Conservation (phyloP, 306 rosid species). For the Rosa persica region DNA sequence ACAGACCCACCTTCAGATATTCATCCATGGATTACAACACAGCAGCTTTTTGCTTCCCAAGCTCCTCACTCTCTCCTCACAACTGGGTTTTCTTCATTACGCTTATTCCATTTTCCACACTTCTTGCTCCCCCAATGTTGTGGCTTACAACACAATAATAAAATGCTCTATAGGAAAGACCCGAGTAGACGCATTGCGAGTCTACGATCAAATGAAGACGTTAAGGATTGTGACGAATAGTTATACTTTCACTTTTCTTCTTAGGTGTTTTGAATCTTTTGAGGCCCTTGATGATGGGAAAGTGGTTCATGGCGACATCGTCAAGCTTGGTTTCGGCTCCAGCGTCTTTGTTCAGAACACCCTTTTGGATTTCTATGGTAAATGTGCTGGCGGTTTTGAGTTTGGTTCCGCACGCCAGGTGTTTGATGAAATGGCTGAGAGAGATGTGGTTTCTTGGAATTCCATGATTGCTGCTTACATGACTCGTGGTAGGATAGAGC, state of each 20-base stretch:
- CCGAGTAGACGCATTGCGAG: constrained; percentile 18
- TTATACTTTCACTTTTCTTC: constrained; percentile 34
- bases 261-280: constrained; percentile 22
- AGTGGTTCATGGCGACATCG: constrained; percentile 29
- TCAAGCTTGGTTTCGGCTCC: constrained; percentile 30
- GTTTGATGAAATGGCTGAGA: constrained; percentile 36
- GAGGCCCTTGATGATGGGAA: constrained; percentile 22
- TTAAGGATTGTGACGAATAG: constrained; percentile 19
- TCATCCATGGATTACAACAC: constrained; percentile 26
- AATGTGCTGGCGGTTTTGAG: not conserved
- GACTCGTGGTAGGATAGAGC: constrained; percentile 11
- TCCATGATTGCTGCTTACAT: constrained; percentile 30
- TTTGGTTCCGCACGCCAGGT: constrained; percentile 23
- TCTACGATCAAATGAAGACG: constrained; percentile 26
- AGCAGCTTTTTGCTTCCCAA: constrained; percentile 23
- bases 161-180: constrained; percentile 21
- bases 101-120: constrained; percentile 15
- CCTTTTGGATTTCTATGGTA: constrained; percentile 33
- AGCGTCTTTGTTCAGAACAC: constrained; percentile 35
- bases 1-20: constrained; percentile 31
- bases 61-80: constrained; percentile 25
- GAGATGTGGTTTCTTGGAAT: constrained; percentile 38
- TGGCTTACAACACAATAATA: constrained; percentile 25
- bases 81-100: constrained; percentile 26
- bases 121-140: constrained; percentile 20